Evolutionary conservation across 495 filamentous ascomycete genomes (phyloP), one percentile per base, ranked within the genome.

Genomic region (Cairneyella variabilis): DNA sequence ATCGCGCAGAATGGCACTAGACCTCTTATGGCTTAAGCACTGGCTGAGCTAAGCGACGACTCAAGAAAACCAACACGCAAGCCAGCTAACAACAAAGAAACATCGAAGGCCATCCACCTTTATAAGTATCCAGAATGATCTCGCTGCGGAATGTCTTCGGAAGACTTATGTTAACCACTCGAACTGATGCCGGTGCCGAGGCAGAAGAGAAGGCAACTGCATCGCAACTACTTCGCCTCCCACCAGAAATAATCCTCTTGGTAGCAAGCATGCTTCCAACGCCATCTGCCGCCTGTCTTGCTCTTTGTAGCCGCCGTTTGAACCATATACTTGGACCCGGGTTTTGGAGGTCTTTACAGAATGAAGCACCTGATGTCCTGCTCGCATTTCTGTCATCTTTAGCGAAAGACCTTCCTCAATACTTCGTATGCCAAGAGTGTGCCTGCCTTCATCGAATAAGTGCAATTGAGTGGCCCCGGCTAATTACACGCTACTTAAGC

Each of bases 341-440:
- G 16, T 36, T 28, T 20, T 48, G 56, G 50, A 38, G 27, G 43
- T 49, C 32, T 42, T 48, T 58, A 22, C 41, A 25, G 7, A 25
- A 6, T 38, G 38, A 51, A 34, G 30, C 27, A 46, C 34, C 39
- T 27, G 48, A 48, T 20, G 43, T 39, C 22, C 32, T 21, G 7
- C 6, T 36, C 36, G 18, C 46, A 40, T 60, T 60, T 44, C 41
- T 56, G 25, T 46, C 53, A 34, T 23, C n/a, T 14, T 56, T 60
- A 38, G 53, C 27, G 40, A 43, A 44, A 41, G 52, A 60, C 30
- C 52, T 56, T 25, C 53, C 57, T 39, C 41, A 47, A 26, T 23
- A 60, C 26, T 51, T 51, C 30, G 28, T 42, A 34, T 60, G 57
- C 47, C 36, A 56, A 18, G 18, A 56, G 16, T 60, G 57, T 40